These are phyloP conservation scores for Picochlorum sp. DNA, from an alignment of 139 green algal genomes.

Conservation along the genomic window DNA sequence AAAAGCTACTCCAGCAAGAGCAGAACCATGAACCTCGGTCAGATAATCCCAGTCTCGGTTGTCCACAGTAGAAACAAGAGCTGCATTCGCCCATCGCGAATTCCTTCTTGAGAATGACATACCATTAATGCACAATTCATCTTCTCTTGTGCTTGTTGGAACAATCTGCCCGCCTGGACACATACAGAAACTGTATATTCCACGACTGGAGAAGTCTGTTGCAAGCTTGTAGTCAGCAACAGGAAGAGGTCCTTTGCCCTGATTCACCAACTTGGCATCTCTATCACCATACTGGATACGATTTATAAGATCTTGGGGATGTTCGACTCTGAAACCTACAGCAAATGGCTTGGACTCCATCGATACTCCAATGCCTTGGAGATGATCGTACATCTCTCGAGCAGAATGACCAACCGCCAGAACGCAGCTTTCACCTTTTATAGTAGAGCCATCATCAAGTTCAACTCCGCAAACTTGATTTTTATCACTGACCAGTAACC, in stretches of 20 bases:
- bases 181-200: slow-evolving; percentile 85
- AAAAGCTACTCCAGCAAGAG: slow-evolving; percentile 54
- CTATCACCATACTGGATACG: slow-evolving; percentile 45
- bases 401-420: slow-evolving; percentile 56
- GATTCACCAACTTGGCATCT: slow-evolving; percentile 35
- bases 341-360: slow-evolving; percentile 67
- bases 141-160: slow-evolving; percentile 42
- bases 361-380: slow-evolving; percentile 35
- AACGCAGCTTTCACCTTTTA: slow-evolving; percentile 39
- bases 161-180: slow-evolving; percentile 72
- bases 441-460: slow-evolving; percentile 26
- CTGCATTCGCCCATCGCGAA: slow-evolving; percentile 66
- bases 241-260: slow-evolving; percentile 56
- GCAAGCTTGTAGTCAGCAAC: slow-evolving; percentile 73
- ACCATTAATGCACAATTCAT: slow-evolving; percentile 80
- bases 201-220: slow-evolving; percentile 15
- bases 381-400: slow-evolving; percentile 41
- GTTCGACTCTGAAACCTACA: slow-evolving; percentile 74
- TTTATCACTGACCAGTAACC: slow-evolving; percentile 46
- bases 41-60: slow-evolving; percentile 52
- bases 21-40: slow-evolving; percentile 17
- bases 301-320: slow-evolving; percentile 70
- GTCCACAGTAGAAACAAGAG: slow-evolving; percentile 52
- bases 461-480: slow-evolving; percentile 14
- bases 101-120: slow-evolving; percentile 67